phyloP scores from a whole-genome alignment of 768 basidiomycete genomes.

The Daedaleopsis sinensis region DNA sequence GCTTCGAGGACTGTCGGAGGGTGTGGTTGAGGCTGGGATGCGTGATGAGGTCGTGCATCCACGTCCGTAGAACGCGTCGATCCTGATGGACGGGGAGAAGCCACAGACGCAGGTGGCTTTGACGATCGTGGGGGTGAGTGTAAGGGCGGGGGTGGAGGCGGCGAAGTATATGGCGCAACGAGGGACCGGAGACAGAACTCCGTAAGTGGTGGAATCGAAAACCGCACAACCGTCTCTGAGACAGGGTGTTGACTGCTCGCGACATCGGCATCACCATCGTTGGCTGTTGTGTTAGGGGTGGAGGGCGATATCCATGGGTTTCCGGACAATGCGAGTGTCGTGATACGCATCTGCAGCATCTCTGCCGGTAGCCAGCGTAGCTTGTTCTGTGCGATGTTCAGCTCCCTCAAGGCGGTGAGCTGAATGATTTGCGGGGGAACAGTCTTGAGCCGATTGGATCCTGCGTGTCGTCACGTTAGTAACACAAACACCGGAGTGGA shows the following conservation, averaged over 20 bases:
- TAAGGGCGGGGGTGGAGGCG: background rate
- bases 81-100: background rate
- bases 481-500: background rate
- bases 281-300: slow-evolving; percentile 3
- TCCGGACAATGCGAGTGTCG: slow-evolving; percentile 49
- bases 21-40: background rate
- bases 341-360: slow-evolving; percentile 58
- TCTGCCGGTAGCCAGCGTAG: slow-evolving; percentile 67
- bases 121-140: background rate
- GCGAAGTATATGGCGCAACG: slow-evolving; percentile 29
- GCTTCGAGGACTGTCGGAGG: slow-evolving; percentile 21
- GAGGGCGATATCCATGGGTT: slow-evolving; percentile 59
- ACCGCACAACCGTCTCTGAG: slow-evolving; percentile 20
- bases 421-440: slow-evolving; percentile 66
- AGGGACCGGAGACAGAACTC: slow-evolving; percentile 44
- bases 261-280: background rate
- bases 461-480: slow-evolving; percentile 35
- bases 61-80: background rate
- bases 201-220: slow-evolving; percentile 33
- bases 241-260: background rate
- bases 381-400: slow-evolving; percentile 64
- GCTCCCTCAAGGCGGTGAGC: slow-evolving; percentile 54
- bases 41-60: background rate
- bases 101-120: too few relatives aligned
- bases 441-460: slow-evolving; percentile 54